phyloP scores from a whole-genome alignment of 768 basidiomycete species.

The Clathrus columnatus region DNA sequence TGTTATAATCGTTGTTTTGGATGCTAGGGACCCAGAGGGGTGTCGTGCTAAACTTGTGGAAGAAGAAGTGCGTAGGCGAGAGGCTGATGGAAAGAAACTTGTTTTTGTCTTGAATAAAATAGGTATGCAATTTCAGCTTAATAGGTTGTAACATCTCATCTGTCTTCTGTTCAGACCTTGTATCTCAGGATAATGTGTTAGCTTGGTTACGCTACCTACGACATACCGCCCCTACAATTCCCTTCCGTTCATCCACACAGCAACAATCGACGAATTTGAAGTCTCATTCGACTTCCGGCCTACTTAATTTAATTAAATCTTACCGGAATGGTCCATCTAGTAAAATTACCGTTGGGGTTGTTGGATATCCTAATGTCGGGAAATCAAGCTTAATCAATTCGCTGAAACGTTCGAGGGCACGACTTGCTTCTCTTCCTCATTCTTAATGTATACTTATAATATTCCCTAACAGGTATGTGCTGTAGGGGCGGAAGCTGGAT shows the following conservation, averaged over 20 bases:
- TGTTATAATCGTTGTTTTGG: slow-evolving; percentile 81
- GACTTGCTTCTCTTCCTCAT: slow-evolving; percentile 7
- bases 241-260: slow-evolving; percentile 78
- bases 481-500: slow-evolving; percentile 90
- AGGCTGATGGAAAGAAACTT: slow-evolving; percentile 83
- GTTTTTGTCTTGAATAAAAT: slow-evolving; percentile 97
- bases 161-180: slow-evolving; percentile 52
- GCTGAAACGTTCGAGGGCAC: slow-evolving; percentile 72
- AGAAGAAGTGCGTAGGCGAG: slow-evolving; percentile 77
- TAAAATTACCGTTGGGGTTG: slow-evolving; percentile 79
- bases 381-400: slow-evolving; percentile 94
- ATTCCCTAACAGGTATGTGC: slow-evolving; percentile 58
- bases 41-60: slow-evolving; percentile 89
- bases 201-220: slow-evolving; percentile 88
- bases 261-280: slow-evolving; percentile 76
- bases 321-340: slow-evolving; percentile 52
- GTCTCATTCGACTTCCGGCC: slow-evolving; percentile 61
- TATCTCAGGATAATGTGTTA: slow-evolving; percentile 81
- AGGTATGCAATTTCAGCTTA: slow-evolving; percentile 35
- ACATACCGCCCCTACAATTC: slow-evolving; percentile 85
- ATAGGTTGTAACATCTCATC: not conserved
- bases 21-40: slow-evolving; percentile 93
- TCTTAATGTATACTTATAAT: not conserved
- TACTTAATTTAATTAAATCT: slow-evolving; percentile 76
- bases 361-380: slow-evolving; percentile 96